A percentile compares a stretch with the other conserved stretches of the same genome.
Evolutionary conservation across 2,329 filamentous ascomycete genomes (phyloP).

Genomic region (Hypoxylon sp.): DNA sequence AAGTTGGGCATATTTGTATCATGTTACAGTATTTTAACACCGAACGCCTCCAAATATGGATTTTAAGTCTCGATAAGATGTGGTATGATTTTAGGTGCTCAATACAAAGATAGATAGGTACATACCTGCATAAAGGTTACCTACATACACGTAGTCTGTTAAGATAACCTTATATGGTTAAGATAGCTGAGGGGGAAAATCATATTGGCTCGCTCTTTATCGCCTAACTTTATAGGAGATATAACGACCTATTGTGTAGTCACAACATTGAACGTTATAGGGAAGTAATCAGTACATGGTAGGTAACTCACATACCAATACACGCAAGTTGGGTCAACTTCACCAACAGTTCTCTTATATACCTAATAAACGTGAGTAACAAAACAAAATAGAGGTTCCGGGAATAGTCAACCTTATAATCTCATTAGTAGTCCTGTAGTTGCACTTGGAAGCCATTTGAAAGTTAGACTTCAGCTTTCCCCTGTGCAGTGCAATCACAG

Average conservation of each 20-base stretch:
- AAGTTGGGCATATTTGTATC: constrained; percentile 6
- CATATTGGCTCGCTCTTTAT: not conserved
- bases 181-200: not conserved
- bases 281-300: no score
- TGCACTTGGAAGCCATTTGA: not conserved
- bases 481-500: no score
- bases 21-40: constrained; percentile 8
- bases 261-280: not conserved
- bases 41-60: not conserved
- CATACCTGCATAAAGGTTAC: not conserved
- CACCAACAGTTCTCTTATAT: no score
- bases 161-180: constrained; percentile 1
- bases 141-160: no score
- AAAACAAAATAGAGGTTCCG: not conserved
- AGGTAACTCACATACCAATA: no score
- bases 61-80: constrained; percentile 2
- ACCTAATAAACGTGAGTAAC: not conserved
- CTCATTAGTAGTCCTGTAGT: not conserved
- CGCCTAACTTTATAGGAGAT: not conserved
- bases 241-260: no score
- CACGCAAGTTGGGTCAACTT: no score
- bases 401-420: not conserved
- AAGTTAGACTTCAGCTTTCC: not conserved
- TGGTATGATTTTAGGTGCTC: not conserved
- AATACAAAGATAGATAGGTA: not conserved